Base-by-base conservation (phyloP, 257 asterid species). In the Lantana camara region DNA sequence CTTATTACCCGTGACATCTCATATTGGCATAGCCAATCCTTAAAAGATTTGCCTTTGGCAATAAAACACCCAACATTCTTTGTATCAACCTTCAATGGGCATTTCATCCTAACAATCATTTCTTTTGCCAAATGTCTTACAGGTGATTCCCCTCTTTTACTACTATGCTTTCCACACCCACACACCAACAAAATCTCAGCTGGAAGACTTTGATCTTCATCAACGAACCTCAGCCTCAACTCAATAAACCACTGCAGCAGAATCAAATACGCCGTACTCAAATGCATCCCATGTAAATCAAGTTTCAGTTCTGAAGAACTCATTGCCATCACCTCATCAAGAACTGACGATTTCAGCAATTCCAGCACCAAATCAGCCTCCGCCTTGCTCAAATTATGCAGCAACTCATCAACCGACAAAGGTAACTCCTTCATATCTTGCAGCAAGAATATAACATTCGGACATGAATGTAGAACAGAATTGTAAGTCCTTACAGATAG, bases 281-380 rank as follows among this genome's bases (percentile, higher is more conserved):
- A 64, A 79, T 93, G 99, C 97, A 89, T 82, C 38, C 96, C 97
- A 11, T 93, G 99, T 86, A 90, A 70, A 77, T 93, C 96, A 82
- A 90, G 68, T 83, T 84, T 90, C 90, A 85, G 38, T 76, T 76
- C 90, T 4, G 74, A 71, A 19, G 82, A 66, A 13, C 68, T 72
- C 85, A 91, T 82, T 70, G 75, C 84, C 83, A 79, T 78, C 21
- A 67, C 81, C 69, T 79, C 76, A 63, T 84, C 84, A 57, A 85
- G 30, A 67, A 86, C 76, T 0, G 71, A 56, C 7, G 86, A 76
- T 51, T 74, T 73, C 73, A 79, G 52, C 83, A 90, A 58, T 63
- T 82, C 88, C 67, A 41, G 58, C 66, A 87, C 89, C 75, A 84
- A 55, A 57, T 73, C 23, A 13, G 79, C 81, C 63, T 93, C 96